Evolutionary conservation across 23 red algal species (phyloP), one percentile per base, ranked within the genome.

Genomic region (Chondrus crispus): DNA sequence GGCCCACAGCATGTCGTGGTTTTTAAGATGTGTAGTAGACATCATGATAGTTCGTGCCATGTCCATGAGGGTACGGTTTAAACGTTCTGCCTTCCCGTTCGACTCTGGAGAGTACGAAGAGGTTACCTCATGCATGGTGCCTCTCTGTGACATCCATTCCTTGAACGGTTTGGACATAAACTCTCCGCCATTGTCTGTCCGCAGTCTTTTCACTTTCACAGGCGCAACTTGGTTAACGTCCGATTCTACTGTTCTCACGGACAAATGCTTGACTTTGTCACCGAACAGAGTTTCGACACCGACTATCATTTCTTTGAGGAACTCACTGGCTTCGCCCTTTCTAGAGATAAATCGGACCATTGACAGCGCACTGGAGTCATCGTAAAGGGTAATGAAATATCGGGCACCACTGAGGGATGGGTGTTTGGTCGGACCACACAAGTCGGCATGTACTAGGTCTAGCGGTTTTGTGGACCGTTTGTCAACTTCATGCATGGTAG

Each of bases 161-260:
- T 70, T 22, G 16, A 84, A 33, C 80, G 57, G 22, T 46, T 33
- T 70, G 10, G 4, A 60, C 46, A 51, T 40, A 26, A 84, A 62
- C 80, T 84, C 80, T 39, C 47, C 52, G 24, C 47, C 80, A 38
- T 84, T 84, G 80, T 84, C 80, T n/a, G 47, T 35, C 7, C 80
- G 80, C 24, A 84, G 7, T 58, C 80, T 38, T 9, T 30, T n/a
- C 26, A n/a, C n/a, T n/a, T n/a, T n/a, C n/a, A n/a, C n/a, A n/a
- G n/a, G n/a, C n/a, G n/a, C n/a, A n/a, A n/a, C n/a, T n/a, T n/a
- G n/a, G n/a, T n/a, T n/a, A n/a, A n/a, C n/a, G n/a, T n/a, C n/a
- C n/a, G n/a, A n/a, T n/a, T n/a, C n/a, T n/a, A n/a, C n/a, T n/a
- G n/a, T n/a, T 8, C 44, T 51, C 48, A 84, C 80, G 35, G 35